Conservation (phyloP, 805 yeast genomes). For the Teunomyces panamensis region DNA sequence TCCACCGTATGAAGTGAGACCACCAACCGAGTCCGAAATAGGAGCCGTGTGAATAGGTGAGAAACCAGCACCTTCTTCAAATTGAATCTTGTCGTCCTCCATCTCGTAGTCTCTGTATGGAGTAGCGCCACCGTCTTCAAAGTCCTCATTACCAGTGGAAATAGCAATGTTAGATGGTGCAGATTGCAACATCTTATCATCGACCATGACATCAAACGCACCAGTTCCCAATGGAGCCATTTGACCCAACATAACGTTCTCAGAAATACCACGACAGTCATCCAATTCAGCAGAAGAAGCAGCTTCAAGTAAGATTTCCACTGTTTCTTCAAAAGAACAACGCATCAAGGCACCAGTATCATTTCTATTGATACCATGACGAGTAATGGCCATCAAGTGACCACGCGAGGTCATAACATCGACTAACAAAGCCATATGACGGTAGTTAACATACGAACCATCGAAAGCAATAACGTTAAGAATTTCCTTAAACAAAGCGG, state of each 20-base stretch:
- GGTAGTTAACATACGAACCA: conserved; percentile 98
- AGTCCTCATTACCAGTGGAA: conserved; percentile 33
- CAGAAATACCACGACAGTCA: conserved; percentile 98
- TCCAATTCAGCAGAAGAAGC: conserved; percentile 98
- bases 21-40: conserved; percentile 72
- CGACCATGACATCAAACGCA: conserved; percentile 91
- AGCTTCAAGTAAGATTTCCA: conserved; percentile 94
- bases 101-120: conserved; percentile 74
- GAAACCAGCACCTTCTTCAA: conserved; percentile 76
- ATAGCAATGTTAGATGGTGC: conserved; percentile 52
- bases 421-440: conserved; percentile 96
- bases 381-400: conserved; percentile 96
- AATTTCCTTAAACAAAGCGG: conserved; percentile 90
- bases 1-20: conserved; percentile 87
- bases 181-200: conserved; percentile 76
- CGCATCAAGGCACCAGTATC: conserved; percentile 99
- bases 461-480: conserved; percentile 97
- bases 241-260: conserved; percentile 96
- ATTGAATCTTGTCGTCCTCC: conserved; percentile 59
- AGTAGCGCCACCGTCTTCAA: conserved; percentile 75
- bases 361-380: conserved; percentile 98
- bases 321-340: conserved; percentile 99
- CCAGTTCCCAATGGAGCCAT: conserved; percentile 99
- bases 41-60: conserved; percentile 93
- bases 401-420: conserved; percentile 99